Evolutionary conservation across 768 basidiomycete species (phyloP).

Genomic region (Asterophora lycoperdoides): DNA sequence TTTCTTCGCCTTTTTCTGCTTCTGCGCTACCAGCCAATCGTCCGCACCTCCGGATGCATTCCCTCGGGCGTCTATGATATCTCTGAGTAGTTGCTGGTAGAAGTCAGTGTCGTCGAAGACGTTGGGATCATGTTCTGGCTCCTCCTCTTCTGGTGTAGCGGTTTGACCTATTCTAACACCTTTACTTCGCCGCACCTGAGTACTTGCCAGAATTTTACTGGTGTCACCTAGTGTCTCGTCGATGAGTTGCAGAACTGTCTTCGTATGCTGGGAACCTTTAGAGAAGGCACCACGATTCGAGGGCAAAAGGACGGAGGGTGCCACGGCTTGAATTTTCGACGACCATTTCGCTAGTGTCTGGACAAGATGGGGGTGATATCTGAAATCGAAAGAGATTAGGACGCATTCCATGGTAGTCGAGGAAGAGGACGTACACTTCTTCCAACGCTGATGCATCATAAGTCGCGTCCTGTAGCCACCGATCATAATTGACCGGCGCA

Average conservation of each 20-base stretch:
- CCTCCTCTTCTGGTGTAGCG: slow-evolving; percentile 30
- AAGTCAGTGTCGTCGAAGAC: slow-evolving; percentile 89
- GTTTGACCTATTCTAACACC: slow-evolving; percentile 36
- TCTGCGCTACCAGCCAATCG: slow-evolving; percentile 64
- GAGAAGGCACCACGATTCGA: slow-evolving; percentile 69
- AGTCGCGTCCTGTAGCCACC: slow-evolving; percentile 41
- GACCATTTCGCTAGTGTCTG: slow-evolving; percentile 93
- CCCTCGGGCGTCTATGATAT: slow-evolving; percentile 76
- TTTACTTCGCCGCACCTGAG: slow-evolving; percentile 52
- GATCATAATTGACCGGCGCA: slow-evolving; percentile 24
- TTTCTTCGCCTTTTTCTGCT: slow-evolving; percentile 70
- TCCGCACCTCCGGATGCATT: slow-evolving; percentile 39
- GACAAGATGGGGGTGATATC: slow-evolving; percentile 62
- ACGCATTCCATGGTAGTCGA: background rate
- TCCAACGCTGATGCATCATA: slow-evolving; percentile 44
- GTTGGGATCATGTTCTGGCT: slow-evolving; percentile 36
- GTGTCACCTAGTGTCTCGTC: slow-evolving; percentile 66
- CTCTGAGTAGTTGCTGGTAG: slow-evolving; percentile 87
- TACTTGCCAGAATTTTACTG: slow-evolving; percentile 56
- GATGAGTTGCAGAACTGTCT: slow-evolving; percentile 69
- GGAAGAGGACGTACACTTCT: slow-evolving; percentile 39
- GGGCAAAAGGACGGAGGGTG: slow-evolving; percentile 70
- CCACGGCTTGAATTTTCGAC: slow-evolving; percentile 89
- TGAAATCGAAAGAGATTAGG: slow-evolving; percentile 20
- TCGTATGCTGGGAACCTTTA: slow-evolving; percentile 49